phyloP scores from a whole-genome alignment of 495 filamentous ascomycete species.

The Penicillium ucsense region DNA sequence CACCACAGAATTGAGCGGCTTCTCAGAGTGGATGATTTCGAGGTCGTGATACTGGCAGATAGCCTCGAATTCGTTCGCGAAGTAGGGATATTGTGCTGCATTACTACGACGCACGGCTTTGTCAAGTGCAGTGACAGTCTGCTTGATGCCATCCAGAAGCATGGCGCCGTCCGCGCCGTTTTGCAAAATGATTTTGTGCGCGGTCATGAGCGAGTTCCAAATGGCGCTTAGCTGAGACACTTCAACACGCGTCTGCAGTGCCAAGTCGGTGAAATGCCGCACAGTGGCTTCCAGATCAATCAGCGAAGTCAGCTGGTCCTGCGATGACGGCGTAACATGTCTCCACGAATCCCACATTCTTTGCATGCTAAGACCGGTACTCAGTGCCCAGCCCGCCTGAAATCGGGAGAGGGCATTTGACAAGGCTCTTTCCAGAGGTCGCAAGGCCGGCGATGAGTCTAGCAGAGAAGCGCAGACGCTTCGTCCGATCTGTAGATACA shows the following conservation, averaged over 20 bases:
- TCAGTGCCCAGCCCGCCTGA: conserved; percentile 46
- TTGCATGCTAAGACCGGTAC: conserved; percentile 77
- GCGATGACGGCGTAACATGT: conserved; percentile 50
- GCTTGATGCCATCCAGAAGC: conserved; percentile 39
- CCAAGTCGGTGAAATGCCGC: conserved; percentile 57
- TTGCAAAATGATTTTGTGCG: conserved; percentile 30
- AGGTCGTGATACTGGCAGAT: conserved; percentile 54
- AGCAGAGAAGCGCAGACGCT: conserved; percentile 23
- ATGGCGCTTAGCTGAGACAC: conserved; percentile 29
- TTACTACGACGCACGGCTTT: conserved; percentile 29
- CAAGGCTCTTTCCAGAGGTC: conserved; percentile 24
- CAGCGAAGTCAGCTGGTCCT: conserved; percentile 40
- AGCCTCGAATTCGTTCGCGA: conserved; percentile 54
- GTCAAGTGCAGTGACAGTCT: conserved; percentile 49
- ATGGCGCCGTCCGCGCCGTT: conserved; percentile 28
- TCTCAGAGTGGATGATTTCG: conserved; percentile 10
- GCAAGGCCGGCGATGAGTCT: conserved; percentile 14
- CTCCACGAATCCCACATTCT: conserved; percentile 64
- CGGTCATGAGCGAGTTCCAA: conserved; percentile 34
- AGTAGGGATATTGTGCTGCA: conserved; percentile 33
- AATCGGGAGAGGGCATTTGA: conserved; percentile 36
- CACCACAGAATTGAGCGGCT: conserved; percentile 21
- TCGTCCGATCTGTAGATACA: conserved; percentile 40
- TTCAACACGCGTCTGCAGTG: conserved; percentile 33
- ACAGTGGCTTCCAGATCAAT: conserved; percentile 59